Evolutionary conservation across 345 rosid species (phyloP), one percentile per base, ranked within the genome.

Genomic region (Linum usitatissimum): DNA sequence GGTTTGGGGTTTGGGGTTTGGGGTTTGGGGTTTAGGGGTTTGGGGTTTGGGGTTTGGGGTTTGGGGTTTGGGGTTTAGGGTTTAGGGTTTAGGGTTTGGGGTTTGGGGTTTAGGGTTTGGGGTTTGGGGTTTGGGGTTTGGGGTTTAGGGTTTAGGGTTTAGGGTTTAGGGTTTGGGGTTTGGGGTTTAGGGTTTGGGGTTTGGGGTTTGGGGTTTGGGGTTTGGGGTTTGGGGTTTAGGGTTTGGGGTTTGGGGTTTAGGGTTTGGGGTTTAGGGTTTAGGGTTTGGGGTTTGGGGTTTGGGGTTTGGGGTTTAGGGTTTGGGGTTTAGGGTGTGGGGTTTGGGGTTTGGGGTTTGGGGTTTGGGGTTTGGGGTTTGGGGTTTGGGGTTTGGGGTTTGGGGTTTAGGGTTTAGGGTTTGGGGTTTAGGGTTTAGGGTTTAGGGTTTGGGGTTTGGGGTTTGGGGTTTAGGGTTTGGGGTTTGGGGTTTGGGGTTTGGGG

Each of bases 131-230:
- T 65, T 65, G n/a, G 70, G 70, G 68, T 70, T 38, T 70, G 45
- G 68, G 73, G 68, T 48, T 70, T 65, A 61, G 74, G 74, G 69
- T 65, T 65, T 53, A 42, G 69, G 74, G 65, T 65, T 65, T 53
- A 18, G 64, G 70, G 61, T 65, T 65, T 57, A n/a, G 62, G 74
- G 64, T 54, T 65, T 57, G 17, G 65, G 74, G 63, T 60, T 64
- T 42, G 19, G 73, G 73, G 30, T 70, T 64, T 18, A 21, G 73
- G 68, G 48, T 70, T 59, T 23, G 9, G 73, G 68, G 48, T 70
- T 60, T 23, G 6, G 28, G 28, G 28, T 23, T 23, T 23, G 2
- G 28, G 28, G 28, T 23, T 23, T 23, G 28, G n/a, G 28, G 28
- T 23, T 23, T 23, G 2, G 28, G 28, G 28, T 23, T 23, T 23